phyloP scores from a whole-genome alignment of 257 asterid species.

The Scutellaria barbata region DNA sequence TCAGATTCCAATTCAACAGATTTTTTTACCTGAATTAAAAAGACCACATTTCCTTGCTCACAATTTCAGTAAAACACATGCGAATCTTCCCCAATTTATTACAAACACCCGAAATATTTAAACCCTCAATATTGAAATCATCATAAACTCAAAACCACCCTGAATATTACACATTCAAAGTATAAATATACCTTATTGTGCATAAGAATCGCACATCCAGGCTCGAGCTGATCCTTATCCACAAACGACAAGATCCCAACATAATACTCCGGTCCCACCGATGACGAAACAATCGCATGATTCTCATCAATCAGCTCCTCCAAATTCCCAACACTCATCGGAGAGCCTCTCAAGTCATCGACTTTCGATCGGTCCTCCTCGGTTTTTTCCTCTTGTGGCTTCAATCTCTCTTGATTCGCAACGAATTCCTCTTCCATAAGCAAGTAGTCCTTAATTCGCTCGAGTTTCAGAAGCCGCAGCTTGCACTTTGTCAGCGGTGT shows the following conservation, averaged over 20 bases:
- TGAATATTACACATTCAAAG: background rate
- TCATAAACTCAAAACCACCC: constrained; percentile 13
- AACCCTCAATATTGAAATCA: constrained; percentile 31
- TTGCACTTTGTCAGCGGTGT: constrained; percentile 82
- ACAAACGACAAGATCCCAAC: constrained; percentile 89
- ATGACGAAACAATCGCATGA: constrained; percentile 84
- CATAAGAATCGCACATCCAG: constrained; percentile 93
- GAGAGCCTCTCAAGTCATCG: constrained; percentile 83
- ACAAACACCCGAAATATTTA: background rate
- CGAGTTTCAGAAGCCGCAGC: constrained; percentile 73
- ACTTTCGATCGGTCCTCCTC: constrained; percentile 93
- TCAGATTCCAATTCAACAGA: background rate
- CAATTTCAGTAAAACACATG: background rate
- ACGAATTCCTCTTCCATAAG: constrained; percentile 94
- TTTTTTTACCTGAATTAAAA: background rate
- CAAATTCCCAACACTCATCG: constrained; percentile 89
- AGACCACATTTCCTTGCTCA: background rate
- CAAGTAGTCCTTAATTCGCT: constrained; percentile 74
- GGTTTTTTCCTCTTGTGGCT: constrained; percentile 95
- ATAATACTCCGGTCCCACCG: constrained; percentile 92
- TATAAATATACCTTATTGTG: constrained; percentile 71
- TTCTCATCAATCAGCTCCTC: constrained; percentile 96
- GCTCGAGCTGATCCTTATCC: constrained; percentile 94
- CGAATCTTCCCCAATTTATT: background rate
- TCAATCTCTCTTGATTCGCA: constrained; percentile 81